A percentile compares a stretch with the other conserved stretches of the same genome.
phyloP scores from a whole-genome alignment of 2,329 filamentous ascomycete species.

The Pseudopithomyces chartarum region DNA sequence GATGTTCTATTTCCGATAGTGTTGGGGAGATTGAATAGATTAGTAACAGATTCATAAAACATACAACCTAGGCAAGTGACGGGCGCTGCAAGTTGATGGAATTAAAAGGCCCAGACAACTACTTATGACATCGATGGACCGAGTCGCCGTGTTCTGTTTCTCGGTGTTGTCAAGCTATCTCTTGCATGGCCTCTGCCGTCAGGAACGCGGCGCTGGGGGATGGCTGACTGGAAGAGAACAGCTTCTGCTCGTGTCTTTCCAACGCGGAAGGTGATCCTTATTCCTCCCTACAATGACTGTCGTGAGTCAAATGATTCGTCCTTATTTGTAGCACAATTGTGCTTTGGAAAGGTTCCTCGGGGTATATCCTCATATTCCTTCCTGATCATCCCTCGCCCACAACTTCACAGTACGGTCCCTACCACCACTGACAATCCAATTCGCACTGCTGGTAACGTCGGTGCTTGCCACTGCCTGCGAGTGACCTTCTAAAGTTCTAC shows the following conservation, averaged over 20 bases:
- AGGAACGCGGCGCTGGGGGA: not conserved
- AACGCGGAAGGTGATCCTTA: not conserved
- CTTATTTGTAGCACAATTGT: not conserved
- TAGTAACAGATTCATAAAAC: not conserved
- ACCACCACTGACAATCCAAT: slow-evolving; percentile 92
- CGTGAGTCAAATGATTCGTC: not conserved
- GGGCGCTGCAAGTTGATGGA: not conserved
- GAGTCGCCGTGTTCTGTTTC: not conserved
- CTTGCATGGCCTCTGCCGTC: not conserved
- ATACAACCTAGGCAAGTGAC: not conserved
- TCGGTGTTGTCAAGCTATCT: not conserved
- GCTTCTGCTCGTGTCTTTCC: no score
- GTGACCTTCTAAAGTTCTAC: slow-evolving; percentile 87
- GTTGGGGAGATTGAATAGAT: not conserved
- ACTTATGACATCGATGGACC: not conserved
- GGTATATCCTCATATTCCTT: slow-evolving; percentile 35
- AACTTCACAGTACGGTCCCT: slow-evolving; percentile 95
- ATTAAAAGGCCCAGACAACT: not conserved
- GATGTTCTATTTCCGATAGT: not conserved
- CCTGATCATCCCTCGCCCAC: slow-evolving; percentile 76
- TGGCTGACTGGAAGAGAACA: no score
- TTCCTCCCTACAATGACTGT: not conserved
- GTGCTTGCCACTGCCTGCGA: slow-evolving; percentile 90
- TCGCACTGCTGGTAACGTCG: slow-evolving; percentile 83
- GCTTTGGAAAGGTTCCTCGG: not conserved